Percentiles rank a stretch among this genome's conserved stretches.
These are phyloP conservation scores for Dioscorea dumetorum DNA, from an alignment of 106 monocot genomes.

Conservation along the genomic window DNA sequence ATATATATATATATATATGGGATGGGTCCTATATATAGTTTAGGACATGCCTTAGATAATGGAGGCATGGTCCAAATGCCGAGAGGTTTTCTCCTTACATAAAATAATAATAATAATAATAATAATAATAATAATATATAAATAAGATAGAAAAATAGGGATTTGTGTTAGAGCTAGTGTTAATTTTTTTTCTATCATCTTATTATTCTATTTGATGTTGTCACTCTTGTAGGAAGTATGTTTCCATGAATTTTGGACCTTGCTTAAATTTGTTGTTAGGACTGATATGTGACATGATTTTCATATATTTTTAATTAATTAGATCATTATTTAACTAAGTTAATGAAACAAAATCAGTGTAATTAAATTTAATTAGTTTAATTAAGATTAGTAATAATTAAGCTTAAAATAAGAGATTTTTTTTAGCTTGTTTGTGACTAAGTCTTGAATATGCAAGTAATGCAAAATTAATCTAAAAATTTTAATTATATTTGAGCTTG, in stretches of 20 bases:
- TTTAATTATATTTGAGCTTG: too few species aligned
- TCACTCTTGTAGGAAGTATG: conserved; percentile 2
- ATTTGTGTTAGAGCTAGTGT: background rate
- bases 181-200: background rate
- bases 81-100: background rate
- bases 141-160: background rate
- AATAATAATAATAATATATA: too few species aligned
- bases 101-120: too few species aligned
- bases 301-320: background rate
- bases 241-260: background rate
- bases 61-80: background rate
- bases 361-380: background rate
- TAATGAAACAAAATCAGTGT: background rate
- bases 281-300: background rate
- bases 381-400: too few species aligned
- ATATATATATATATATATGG: background rate
- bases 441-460: too few species aligned
- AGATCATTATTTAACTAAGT: background rate
- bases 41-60: background rate
- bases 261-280: background rate
- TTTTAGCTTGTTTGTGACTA: too few species aligned
- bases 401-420: too few species aligned
- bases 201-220: background rate
- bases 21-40: too few species aligned
- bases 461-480: too few species aligned